Evolutionary conservation across 106 monocot genomes (phyloP).

Genomic region (Narthecium ossifragum): DNA sequence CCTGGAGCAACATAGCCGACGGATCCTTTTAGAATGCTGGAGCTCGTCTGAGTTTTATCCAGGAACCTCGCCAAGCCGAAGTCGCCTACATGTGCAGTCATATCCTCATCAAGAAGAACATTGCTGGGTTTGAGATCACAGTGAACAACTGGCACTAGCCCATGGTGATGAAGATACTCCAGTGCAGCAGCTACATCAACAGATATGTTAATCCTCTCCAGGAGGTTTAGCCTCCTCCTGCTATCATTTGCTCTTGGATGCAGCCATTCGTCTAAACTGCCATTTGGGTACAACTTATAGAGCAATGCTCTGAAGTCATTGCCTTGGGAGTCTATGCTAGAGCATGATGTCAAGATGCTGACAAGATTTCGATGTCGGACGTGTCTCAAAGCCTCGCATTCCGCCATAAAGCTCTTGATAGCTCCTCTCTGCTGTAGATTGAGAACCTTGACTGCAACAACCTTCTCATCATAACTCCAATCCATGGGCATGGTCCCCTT

Average conservation of each 20-base stretch:
- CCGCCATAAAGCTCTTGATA: slow-evolving; percentile 2
- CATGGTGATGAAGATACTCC: slow-evolving; percentile 11
- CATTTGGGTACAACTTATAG: slow-evolving; percentile 2
- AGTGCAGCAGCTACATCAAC: slow-evolving; percentile 5
- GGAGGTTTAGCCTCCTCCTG: neutral
- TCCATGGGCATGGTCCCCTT: neutral
- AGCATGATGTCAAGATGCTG: neutral
- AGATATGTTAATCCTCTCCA: neutral
- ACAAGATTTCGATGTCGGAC: slow-evolving; percentile 10
- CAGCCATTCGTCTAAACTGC: slow-evolving; percentile 3
- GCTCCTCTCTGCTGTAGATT: neutral
- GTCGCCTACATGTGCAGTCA: slow-evolving; percentile 2
- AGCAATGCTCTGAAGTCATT: slow-evolving; percentile 12
- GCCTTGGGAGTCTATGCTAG: neutral
- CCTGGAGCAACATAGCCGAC: slow-evolving; percentile 12
- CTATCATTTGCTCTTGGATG: neutral
- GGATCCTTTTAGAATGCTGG: slow-evolving; percentile 2
- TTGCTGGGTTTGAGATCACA: slow-evolving; percentile 12
- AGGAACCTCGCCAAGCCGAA: slow-evolving; percentile 1
- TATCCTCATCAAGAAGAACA: slow-evolving; percentile 13
- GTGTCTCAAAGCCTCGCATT: slow-evolving; percentile 8
- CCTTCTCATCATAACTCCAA: neutral
- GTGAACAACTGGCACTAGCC: neutral
- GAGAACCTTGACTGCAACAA: slow-evolving; percentile 6
- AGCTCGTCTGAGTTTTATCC: too few species aligned